Evolutionary conservation across 495 filamentous ascomycete genomes (phyloP).

Genomic region (Neurospora sp.): DNA sequence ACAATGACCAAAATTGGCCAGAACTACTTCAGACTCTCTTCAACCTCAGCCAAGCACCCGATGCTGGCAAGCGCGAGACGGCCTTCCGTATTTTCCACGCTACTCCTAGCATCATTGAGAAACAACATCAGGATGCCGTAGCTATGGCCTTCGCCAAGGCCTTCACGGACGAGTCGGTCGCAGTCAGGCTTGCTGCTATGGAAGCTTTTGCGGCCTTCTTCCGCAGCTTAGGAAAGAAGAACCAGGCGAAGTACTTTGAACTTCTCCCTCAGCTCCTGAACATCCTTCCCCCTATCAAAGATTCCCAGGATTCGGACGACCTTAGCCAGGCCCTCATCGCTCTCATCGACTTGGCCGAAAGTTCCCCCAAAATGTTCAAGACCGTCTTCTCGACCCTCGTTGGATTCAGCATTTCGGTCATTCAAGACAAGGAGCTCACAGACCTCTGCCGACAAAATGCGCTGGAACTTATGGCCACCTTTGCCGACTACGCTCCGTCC

Average conservation of each 20-base stretch:
- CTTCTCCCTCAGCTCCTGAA: slow-evolving; percentile 85
- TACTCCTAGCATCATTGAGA: slow-evolving; percentile 93
- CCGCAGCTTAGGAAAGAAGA: slow-evolving; percentile 75
- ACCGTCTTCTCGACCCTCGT: slow-evolving; percentile 81
- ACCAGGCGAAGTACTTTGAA: slow-evolving; percentile 73
- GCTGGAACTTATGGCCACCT: slow-evolving; percentile 94
- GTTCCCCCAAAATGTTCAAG: slow-evolving; percentile 94
- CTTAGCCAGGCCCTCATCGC: slow-evolving; percentile 81
- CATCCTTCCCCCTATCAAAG: slow-evolving; percentile 86
- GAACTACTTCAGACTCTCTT: slow-evolving; percentile 83
- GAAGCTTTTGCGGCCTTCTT: slow-evolving; percentile 96
- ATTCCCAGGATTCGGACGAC: slow-evolving; percentile 76
- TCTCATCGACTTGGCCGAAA: slow-evolving; percentile 87
- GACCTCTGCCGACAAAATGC: slow-evolving; percentile 90
- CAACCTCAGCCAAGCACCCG: slow-evolving; percentile 72
- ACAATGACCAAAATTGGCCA: slow-evolving; percentile 80
- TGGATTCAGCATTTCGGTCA: slow-evolving; percentile 80
- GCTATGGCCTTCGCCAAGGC: slow-evolving; percentile 76
- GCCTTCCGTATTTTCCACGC: slow-evolving; percentile 92
- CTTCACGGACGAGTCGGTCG: slow-evolving; percentile 78
- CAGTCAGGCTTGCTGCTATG: slow-evolving; percentile 83
- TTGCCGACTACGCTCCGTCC: slow-evolving; percentile 84
- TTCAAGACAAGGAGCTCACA: slow-evolving; percentile 89
- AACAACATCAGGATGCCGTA: slow-evolving; percentile 82
- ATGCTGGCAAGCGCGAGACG: slow-evolving; percentile 73